Evolutionary conservation across 768 basidiomycete species (phyloP).

Genomic region (Coprinopsis sp.): DNA sequence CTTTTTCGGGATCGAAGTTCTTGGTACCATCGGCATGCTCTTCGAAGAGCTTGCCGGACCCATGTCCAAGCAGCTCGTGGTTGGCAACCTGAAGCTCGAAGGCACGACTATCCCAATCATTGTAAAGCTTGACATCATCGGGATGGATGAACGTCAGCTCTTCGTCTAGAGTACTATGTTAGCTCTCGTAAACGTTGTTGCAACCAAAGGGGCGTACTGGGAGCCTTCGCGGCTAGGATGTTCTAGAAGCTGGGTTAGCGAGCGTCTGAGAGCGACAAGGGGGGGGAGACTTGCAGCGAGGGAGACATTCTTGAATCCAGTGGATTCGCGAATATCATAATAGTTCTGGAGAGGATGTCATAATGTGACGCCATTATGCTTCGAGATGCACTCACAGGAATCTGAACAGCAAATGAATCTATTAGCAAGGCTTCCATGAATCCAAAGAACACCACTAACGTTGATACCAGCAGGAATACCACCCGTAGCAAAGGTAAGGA

Average conservation of each 20-base stretch:
- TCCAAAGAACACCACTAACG: slow-evolving; percentile 32
- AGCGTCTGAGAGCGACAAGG: not conserved
- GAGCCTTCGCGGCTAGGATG: slow-evolving; percentile 83
- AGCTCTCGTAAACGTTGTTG: not conserved
- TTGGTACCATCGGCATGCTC: slow-evolving; percentile 70
- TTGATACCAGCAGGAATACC: slow-evolving; percentile 90
- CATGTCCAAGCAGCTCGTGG: slow-evolving; percentile 85
- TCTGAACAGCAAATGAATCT: slow-evolving; percentile 53
- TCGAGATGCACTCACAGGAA: slow-evolving; percentile 22
- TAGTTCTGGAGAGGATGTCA: slow-evolving; percentile 49
- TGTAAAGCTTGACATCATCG: slow-evolving; percentile 69
- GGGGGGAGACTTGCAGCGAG: slow-evolving; percentile 50
- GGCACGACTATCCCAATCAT: slow-evolving; percentile 70
- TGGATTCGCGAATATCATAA: slow-evolving; percentile 75
- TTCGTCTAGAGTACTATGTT: slow-evolving; percentile 46
- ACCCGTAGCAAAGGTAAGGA: slow-evolving; percentile 78
- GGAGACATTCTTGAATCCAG: slow-evolving; percentile 88
- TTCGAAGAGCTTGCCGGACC: slow-evolving; percentile 78
- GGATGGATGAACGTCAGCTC: slow-evolving; percentile 79
- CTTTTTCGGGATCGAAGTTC: slow-evolving; percentile 77
- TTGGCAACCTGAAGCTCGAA: slow-evolving; percentile 91
- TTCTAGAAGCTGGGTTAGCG: slow-evolving; percentile 40
- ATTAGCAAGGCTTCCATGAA: not conserved
- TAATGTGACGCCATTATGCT: not conserved
- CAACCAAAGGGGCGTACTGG: slow-evolving; percentile 42